A percentile compares a stretch with the other conserved stretches of the same genome.
Evolutionary conservation across 148 eudicot genomes (phyloP).

Genomic region (Agrostemma githago): DNA sequence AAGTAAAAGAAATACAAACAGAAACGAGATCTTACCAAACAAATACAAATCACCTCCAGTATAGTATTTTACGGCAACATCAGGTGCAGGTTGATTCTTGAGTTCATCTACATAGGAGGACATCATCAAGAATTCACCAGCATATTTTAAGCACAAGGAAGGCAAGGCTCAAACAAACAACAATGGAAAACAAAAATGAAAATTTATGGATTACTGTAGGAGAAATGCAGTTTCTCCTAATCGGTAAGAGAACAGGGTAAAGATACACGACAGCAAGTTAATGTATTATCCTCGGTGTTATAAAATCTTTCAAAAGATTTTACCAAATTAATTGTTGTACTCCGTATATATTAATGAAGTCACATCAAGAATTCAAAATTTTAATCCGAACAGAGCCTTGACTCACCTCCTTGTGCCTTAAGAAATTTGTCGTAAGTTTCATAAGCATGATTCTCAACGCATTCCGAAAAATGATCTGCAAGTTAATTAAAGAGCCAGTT

Average conservation of each 20-base stretch:
- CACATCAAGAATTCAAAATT: not conserved
- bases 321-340: too few relatives aligned
- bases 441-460: constrained; percentile 88
- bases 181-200: not conserved
- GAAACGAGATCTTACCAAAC: constrained; percentile 63
- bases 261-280: not conserved
- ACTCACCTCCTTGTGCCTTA: constrained; percentile 76
- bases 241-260: not conserved
- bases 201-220: not conserved
- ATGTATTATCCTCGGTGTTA: not conserved
- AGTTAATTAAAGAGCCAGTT: constrained; percentile 6
- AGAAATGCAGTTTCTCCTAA: not conserved
- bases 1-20: constrained; percentile 5
- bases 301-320: not conserved
- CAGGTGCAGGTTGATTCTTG: constrained; percentile 72
- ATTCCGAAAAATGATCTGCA: constrained; percentile 99
- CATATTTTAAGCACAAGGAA: not conserved
- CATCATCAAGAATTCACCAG: constrained; percentile 7
- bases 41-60: constrained; percentile 85
- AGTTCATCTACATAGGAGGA: constrained; percentile 48
- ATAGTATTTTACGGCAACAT: constrained; percentile 83
- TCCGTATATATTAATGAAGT: not conserved
- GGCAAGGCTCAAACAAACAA: not conserved
- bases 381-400: not conserved
- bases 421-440: constrained; percentile 94